Evolutionary conservation across 1,284 basidiomycete genomes (phyloP), one percentile per base, ranked within the genome.

Genomic region (Sanghuangporus weigelae): DNA sequence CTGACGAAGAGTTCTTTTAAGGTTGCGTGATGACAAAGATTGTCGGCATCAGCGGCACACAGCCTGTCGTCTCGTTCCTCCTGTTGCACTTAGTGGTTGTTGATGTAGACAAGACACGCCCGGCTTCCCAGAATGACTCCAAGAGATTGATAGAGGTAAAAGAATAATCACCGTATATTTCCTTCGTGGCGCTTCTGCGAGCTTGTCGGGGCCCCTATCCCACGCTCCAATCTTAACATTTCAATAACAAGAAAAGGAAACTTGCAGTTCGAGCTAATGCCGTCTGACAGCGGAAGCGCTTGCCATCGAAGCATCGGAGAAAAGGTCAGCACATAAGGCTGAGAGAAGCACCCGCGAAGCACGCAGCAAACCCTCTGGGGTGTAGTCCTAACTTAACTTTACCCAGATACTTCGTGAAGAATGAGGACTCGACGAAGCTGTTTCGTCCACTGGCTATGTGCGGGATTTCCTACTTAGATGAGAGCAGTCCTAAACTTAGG

Each of bases 171-270:
- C 21, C 49, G 49, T 31, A 26, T 23, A 7, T 36, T 54, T 35
- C 35, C 53, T 11, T 54, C 53, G 53, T 54, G 53, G 53, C 53
- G 53, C 53, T 31, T 54, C 36, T 54, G 53, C 53, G 53, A 11
- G 8, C 16, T n/a, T 38, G 31, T 39, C 53, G 53, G 53, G 31
- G 53, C 21, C 23, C 38, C 53, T 19, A 21, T 49, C 48, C 48
- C 23, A 16, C n/a, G 10, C 16, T 49, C 14, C 16, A 23, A 10
- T 49, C 10, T 19, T 19, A 23, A 49, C 16, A 16, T 54, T 14
- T 54, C 36, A 16, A 38, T 1, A 10, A 38, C 4, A 10, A 7
- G 10, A 23, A n/a, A 31, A 16, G 12, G 10, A 7, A 8, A 51
- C 19, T 3, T 51, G 49, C 3, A 49, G 21, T 21, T 1, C 21